Percentiles rank a stretch among this genome's conserved stretches.
Evolutionary conservation across 1,284 basidiomycete species (phyloP).

Genomic region (Pseudozyma sp.): DNA sequence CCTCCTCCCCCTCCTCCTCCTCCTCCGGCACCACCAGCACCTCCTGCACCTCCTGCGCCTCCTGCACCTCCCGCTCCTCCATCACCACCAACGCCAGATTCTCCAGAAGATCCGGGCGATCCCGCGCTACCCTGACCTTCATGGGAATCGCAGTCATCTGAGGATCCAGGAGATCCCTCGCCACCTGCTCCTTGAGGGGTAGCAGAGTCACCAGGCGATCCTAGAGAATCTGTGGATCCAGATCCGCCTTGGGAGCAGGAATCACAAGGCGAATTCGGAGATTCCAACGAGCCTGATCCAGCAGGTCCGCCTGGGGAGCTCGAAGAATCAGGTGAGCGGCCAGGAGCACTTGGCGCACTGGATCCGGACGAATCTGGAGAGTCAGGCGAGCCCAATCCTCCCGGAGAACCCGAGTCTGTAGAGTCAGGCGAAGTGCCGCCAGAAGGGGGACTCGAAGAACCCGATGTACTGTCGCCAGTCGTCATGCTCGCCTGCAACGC

Average conservation of each 20-base stretch:
- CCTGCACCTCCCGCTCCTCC: conserved; percentile 19
- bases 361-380: neutral
- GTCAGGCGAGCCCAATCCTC: neutral
- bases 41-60: conserved; percentile 9
- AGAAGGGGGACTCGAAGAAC: neutral
- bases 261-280: too few relatives aligned
- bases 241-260: too few relatives aligned
- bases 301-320: neutral
- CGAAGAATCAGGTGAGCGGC: neutral
- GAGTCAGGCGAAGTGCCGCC: neutral
- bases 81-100: conserved; percentile 5
- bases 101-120: neutral
- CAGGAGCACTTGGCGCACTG: too few relatives aligned
- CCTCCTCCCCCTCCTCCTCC: neutral
- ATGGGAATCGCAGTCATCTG: neutral
- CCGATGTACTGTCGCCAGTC: neutral
- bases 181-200: neutral
- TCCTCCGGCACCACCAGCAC: conserved; percentile 1
- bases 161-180: neutral
- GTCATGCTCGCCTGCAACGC: neutral
- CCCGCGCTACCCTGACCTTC: neutral
- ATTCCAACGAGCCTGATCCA: too few relatives aligned
- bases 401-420: neutral
- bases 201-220: neutral
- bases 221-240: too few relatives aligned